phyloP scores from a whole-genome alignment of 2,329 filamentous ascomycete species.

The Chaetomium globosum region DNA sequence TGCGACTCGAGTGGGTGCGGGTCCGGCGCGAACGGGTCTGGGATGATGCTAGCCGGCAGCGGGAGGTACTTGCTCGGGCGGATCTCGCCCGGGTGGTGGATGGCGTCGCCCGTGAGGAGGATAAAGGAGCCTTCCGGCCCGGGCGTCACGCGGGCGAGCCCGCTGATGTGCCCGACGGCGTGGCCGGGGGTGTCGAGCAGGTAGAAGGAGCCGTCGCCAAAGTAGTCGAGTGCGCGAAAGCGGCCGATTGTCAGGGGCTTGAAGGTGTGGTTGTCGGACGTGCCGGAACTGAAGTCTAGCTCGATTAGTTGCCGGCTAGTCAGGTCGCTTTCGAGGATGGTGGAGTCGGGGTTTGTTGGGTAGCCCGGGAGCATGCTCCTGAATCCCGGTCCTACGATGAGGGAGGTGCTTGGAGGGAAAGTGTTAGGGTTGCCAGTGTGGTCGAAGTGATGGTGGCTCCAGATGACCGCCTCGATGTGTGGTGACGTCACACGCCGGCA shows the following conservation, averaged over 20 bases:
- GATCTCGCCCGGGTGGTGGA: slow-evolving; percentile 46
- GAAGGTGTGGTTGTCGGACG: neutral
- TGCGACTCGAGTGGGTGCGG: slow-evolving; percentile 23
- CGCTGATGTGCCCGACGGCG: slow-evolving; percentile 40
- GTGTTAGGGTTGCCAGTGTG: slow-evolving; percentile 52
- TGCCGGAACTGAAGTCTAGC: slow-evolving; percentile 29
- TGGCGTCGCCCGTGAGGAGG: slow-evolving; percentile 49
- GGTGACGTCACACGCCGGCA: slow-evolving; percentile 23
- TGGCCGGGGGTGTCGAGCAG: slow-evolving; percentile 39
- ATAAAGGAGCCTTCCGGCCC: slow-evolving; percentile 42
- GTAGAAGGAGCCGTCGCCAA: slow-evolving; percentile 40
- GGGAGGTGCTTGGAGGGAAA: slow-evolving; percentile 47
- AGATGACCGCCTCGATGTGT: slow-evolving; percentile 36
- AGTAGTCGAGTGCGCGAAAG: slow-evolving; percentile 37
- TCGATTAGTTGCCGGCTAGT: slow-evolving; percentile 33
- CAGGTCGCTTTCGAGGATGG: slow-evolving; percentile 42
- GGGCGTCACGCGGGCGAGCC: slow-evolving; percentile 45
- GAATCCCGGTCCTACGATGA: slow-evolving; percentile 55
- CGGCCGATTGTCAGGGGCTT: slow-evolving; percentile 29
- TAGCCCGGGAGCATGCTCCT: slow-evolving; percentile 48
- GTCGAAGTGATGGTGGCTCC: slow-evolving; percentile 49
- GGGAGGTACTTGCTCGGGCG: slow-evolving; percentile 43
- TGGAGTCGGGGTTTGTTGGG: slow-evolving; percentile 42
- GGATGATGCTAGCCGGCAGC: slow-evolving; percentile 43
- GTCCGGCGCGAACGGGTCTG: slow-evolving; percentile 44